Evolutionary conservation across 2,329 filamentous ascomycete species (phyloP).

Genomic region (Ceratocystis harringtonii): DNA sequence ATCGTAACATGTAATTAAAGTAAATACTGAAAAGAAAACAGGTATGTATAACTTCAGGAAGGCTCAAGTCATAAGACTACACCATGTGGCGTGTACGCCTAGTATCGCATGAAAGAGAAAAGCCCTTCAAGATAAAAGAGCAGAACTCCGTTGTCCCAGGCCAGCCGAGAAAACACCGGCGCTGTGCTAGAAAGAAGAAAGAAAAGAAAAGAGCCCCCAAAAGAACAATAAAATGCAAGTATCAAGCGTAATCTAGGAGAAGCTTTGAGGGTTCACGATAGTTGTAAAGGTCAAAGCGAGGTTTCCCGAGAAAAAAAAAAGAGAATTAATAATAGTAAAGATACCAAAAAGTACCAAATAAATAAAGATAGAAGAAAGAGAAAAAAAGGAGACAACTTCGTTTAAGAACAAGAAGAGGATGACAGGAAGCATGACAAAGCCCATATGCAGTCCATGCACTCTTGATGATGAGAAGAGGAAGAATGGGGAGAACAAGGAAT

Average conservation of each 20-base stretch:
- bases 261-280: neutral
- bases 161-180: conserved; percentile 1
- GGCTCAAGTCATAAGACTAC: neutral
- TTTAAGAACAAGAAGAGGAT: neutral
- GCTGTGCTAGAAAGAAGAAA: neutral
- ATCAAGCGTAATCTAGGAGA: neutral
- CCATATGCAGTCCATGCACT: neutral
- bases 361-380: neutral
- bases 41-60: neutral
- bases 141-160: neutral
- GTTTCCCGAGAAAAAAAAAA: neutral
- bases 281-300: neutral
- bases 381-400: neutral
- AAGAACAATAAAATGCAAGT: conserved; percentile 4
- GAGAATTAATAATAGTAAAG: neutral
- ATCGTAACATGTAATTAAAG: no score
- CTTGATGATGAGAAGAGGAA: neutral
- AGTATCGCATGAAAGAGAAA: neutral
- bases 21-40: neutral
- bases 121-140: neutral
- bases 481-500: neutral
- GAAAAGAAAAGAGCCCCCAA: neutral
- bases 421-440: neutral
- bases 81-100: neutral
- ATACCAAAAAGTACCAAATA: neutral